Base-by-base conservation (phyloP, 1,284 basidiomycete species). In the Irpex sp. region DNA sequence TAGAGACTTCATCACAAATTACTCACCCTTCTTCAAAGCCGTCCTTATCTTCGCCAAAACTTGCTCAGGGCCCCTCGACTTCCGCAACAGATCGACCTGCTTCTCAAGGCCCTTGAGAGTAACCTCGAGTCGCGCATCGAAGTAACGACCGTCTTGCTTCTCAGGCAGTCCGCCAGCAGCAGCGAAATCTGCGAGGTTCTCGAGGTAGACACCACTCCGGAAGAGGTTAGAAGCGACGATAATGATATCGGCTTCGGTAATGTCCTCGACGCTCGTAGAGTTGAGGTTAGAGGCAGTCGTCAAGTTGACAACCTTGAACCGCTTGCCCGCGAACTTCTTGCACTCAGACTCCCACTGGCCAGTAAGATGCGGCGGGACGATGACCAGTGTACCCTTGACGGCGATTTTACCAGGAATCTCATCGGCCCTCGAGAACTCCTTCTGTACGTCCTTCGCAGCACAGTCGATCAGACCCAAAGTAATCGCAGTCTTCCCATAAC, bases 401-500 rank as follows among this genome's bases (percentile, higher is more conserved):
- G 84, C 75, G 57, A 95, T 86, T 69, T 93, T 92, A 56, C 91
- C 90, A 1, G 79, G 72, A 13, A 90, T 79, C 56, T 79, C 78
- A n/a, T 70, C 62, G 17, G 67, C 51, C 61, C 80, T 78, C 1
- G 77, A 72, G 66, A 89, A 83, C 63, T 88, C 83, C 60, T 82
- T 78, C 61, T 81, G 79, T 36, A 91, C 83, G 46, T 81, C 75
- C 68, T 85, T 82, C 59, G 76, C 78, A 61, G 84, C 82, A 70
- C 86, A 89, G 70, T 92, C 89, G 66, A 97, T 90, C 61, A 98
- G 81, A 8, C 91, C 95, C 19, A 98, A 83, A 0, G 94, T 95
- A 68, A 98, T 97, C 31, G 95, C 95, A 0, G 95, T 98, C 78
- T 98, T 98, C 37, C 95, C 95, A 72, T 98, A 98, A 58, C 96